These are phyloP conservation scores for Solanum dulcamara DNA, from an alignment of 257 asterid species.

Conservation along the genomic window DNA sequence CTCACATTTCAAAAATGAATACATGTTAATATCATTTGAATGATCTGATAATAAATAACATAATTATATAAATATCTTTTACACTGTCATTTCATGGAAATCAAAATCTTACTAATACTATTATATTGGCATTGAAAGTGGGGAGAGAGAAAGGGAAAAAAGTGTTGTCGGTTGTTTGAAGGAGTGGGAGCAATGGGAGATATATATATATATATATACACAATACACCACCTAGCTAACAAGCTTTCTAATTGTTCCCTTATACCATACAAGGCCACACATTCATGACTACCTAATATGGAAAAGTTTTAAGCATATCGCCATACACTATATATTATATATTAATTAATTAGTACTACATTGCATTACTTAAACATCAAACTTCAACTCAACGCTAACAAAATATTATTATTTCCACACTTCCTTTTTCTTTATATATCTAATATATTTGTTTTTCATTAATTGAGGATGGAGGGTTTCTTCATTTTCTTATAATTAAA, in stretches of 20 bases:
- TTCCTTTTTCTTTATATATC: not conserved
- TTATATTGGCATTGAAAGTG: not conserved
- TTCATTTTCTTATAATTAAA: not conserved
- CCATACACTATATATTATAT: not conserved
- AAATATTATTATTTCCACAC: not conserved
- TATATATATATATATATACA: not conserved
- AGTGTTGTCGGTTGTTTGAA: constrained; percentile 39
- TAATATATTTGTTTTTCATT: not conserved
- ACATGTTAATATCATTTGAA: not conserved
- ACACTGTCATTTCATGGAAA: accelerated
- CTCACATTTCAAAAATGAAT: not conserved
- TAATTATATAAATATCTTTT: not conserved
- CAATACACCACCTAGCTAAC: not conserved
- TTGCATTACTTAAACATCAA: not conserved
- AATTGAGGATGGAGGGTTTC: not conserved
- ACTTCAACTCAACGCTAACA: not conserved
- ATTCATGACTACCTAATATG: constrained; percentile 44
- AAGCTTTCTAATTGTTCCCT: constrained; percentile 27
- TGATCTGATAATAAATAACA: not conserved
- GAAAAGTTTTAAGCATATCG: constrained; percentile 22
- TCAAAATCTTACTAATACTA: not conserved
- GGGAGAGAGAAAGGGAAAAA: not conserved
- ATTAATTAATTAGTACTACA: not conserved
- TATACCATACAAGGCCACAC: constrained; percentile 42
- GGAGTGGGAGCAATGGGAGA: constrained; percentile 14